Evolutionary conservation across 352 stramenopile genomes (phyloP), one percentile per base, ranked within the genome.

Genomic region (Phytophthora hybrid): DNA sequence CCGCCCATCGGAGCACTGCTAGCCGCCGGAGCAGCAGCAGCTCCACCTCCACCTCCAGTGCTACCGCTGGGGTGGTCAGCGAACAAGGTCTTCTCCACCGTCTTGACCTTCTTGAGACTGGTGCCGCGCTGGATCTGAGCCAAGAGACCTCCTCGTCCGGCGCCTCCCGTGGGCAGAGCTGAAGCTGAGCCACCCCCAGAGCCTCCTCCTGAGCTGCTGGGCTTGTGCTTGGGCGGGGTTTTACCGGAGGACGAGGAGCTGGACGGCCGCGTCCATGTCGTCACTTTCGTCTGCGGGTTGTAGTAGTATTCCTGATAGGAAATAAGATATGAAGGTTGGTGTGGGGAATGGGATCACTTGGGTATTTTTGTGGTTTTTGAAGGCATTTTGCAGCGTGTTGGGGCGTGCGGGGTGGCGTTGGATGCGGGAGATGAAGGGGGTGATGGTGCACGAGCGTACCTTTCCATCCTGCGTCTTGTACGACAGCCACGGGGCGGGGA

Each of bases 401-500:
- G 23, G 14, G 0, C 8, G 16, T 19, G 11, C 18, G 11, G 23
- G 19, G 41, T 16, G 21, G 29, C 59, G 47, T 46, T 77, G 26
- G 19, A 66, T 18, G 29, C 57, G 32, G 19, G 3, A 9, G 29
- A 37, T 2, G 5, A 18, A 55, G 62, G 57, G 31, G 57, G 41
- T 32, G 29, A 31, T 63, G 47, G 51, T 11, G 9, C 16, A 6
- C 19, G 2, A 7, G 56, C 67, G 23, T 62, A 97, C 90, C 80
- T 96, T 94, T 53, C 91, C 91, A 62, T 96, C 89, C 31, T 83
- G 73, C 19, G 91, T 94, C 87, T 95, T 95, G 89, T 96, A 97
- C 68, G 88, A 85, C 47, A 82, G 81, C 91, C 91, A 97, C 41
- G 88, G 88, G 63, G 85, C 39, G 52, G 89, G 87, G 46, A 97